Evolutionary conservation across 768 basidiomycete genomes (phyloP).

Genomic region (Ramaria rubella): DNA sequence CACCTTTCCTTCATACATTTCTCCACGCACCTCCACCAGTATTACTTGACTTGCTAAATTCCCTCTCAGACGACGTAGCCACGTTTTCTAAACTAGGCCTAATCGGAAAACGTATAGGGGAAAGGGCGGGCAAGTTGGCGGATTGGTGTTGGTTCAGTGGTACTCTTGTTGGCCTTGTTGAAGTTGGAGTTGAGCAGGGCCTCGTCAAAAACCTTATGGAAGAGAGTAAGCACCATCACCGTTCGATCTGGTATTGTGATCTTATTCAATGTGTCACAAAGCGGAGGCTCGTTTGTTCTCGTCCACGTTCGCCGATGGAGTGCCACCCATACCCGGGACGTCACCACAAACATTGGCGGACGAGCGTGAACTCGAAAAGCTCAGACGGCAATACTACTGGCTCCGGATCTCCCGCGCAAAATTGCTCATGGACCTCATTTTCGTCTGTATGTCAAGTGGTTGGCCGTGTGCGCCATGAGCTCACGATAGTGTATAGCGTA

Average conservation of each 20-base stretch:
- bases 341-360: slow-evolving; percentile 41
- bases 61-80: slow-evolving; percentile 69
- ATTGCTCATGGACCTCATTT: slow-evolving; percentile 77
- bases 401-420: slow-evolving; percentile 62
- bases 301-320: slow-evolving; percentile 60
- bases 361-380: slow-evolving; percentile 59
- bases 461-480: slow-evolving; percentile 6
- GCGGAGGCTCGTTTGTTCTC: slow-evolving; percentile 68
- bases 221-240: slow-evolving; percentile 40
- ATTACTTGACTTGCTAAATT: slow-evolving; percentile 68
- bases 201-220: slow-evolving; percentile 55
- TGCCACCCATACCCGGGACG: slow-evolving; percentile 54
- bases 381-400: slow-evolving; percentile 73
- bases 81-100: slow-evolving; percentile 70
- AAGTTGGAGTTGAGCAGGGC: slow-evolving; percentile 73
- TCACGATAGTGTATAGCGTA: slow-evolving; percentile 44
- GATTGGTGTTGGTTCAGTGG: slow-evolving; percentile 85
- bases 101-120: slow-evolving; percentile 55
- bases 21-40: slow-evolving; percentile 79
- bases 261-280: slow-evolving; percentile 22
- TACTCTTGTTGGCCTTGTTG: slow-evolving; percentile 74
- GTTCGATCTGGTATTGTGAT: neutral
- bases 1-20: slow-evolving; percentile 60
- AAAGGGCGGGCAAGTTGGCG: slow-evolving; percentile 65
- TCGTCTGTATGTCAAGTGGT: slow-evolving; percentile 58